Evolutionary conservation across 176 grass and related monocot genomes (phyloP), one percentile per base, ranked within the genome.

Genomic region (Otatea glauca): DNA sequence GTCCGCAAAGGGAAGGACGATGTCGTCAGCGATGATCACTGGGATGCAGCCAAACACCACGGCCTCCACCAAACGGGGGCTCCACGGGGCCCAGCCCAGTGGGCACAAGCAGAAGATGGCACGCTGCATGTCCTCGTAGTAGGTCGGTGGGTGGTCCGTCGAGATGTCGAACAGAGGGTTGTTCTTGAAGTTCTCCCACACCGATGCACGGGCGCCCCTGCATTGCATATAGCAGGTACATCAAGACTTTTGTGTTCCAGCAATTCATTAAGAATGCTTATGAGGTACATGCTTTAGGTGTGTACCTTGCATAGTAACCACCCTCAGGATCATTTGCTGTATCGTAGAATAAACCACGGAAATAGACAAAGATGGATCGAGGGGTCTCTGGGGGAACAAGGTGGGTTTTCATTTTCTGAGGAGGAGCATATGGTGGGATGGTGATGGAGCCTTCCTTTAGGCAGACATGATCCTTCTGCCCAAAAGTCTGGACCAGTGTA

Each of bases 61-160:
- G 0, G 87, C 92, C 71, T 94, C 92, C 74, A 92, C 89, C 56
- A 92, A 70, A 45, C 92, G 79, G 12, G 92, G 92, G 72, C 92
- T 94, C 92, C 92, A 94, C 0, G 92, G 92, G 0, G 92, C 92
- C 92, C 89, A 94, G 44, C 92, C 92, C 21, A 94, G 80, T 7
- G 92, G 92, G 77, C 92, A 94, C 42, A 94, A 61, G 85, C 92
- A 94, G 81, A 94, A 94, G 58, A 94, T 37, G 4, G 92, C 85
- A 0, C 89, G 89, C 70, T 94, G 92, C 92, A 94, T 94, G 82
- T 94, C 92, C 76, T 94, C 92, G 0, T 94, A 94, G 45, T 94
- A 94, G 38, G 89, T 92, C 4, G 84, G 85, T 6, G 92, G 92
- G 62, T 94, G 92, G 14, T 87, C 89, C 0, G 92, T 92, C 0